phyloP scores from a whole-genome alignment of 2,329 filamentous ascomycete genomes.

The Lasiodiplodia sp. region DNA sequence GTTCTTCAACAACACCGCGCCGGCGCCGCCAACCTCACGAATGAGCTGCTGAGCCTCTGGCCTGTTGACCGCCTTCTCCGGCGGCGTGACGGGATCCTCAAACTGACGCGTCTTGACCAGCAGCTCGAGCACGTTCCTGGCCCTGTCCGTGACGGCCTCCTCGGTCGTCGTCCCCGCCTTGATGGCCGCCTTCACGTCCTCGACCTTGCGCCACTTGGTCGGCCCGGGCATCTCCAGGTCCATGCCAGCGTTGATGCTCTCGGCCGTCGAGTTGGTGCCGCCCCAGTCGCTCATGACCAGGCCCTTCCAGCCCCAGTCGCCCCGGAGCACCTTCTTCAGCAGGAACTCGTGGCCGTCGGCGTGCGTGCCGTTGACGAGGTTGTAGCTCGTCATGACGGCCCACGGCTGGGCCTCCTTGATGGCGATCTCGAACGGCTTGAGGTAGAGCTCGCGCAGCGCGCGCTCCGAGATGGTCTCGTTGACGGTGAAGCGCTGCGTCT shows the following conservation, averaged over 20 bases:
- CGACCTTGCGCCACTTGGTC: constrained; percentile 47
- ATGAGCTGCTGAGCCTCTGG: constrained; percentile 66
- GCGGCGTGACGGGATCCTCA: constrained; percentile 62
- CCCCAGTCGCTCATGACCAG: constrained; percentile 54
- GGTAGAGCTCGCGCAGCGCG: constrained; percentile 72
- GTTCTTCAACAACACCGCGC: constrained; percentile 71
- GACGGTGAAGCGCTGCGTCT: constrained; percentile 71
- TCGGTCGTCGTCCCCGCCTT: constrained; percentile 52
- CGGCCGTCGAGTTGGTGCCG: constrained; percentile 48
- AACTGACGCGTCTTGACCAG: constrained; percentile 67
- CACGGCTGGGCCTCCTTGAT: constrained; percentile 71
- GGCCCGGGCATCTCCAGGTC: constrained; percentile 53
- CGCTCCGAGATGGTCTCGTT: constrained; percentile 71
- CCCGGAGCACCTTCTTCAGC: constrained; percentile 53
- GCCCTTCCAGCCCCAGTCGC: constrained; percentile 50
- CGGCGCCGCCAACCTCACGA: constrained; percentile 66
- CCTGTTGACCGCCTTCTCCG: constrained; percentile 62
- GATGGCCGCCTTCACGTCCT: constrained; percentile 44
- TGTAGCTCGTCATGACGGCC: constrained; percentile 75
- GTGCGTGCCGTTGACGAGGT: constrained; percentile 68
- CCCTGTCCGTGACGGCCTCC: constrained; percentile 53
- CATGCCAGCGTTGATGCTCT: constrained; percentile 48
- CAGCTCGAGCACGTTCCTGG: constrained; percentile 67
- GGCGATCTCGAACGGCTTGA: constrained; percentile 77
- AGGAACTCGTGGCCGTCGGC: constrained; percentile 48